These are phyloP conservation scores for Hygrophila difformis DNA, from an alignment of 257 asterid species.

Conservation along the genomic window DNA sequence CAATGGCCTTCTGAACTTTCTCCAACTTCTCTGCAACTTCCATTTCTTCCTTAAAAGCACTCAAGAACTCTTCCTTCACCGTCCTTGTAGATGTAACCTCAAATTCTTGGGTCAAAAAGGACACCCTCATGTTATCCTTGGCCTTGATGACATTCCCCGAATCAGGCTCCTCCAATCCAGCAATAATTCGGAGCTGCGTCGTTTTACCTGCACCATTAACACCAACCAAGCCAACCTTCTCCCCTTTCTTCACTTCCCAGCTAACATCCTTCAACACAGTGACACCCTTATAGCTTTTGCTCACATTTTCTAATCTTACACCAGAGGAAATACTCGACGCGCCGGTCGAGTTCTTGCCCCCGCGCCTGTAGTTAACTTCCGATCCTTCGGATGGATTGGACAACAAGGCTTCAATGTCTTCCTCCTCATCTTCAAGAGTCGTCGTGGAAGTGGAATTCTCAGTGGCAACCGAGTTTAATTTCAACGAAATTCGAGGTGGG, in stretches of 20 bases:
- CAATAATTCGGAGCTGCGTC: conserved; percentile 80
- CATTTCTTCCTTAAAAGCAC: conserved; percentile 96
- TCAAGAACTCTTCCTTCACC: conserved; percentile 82
- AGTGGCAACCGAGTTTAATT: conserved; percentile 51
- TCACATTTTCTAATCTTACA: conserved; percentile 71
- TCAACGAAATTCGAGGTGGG: conserved; percentile 30
- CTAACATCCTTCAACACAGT: conserved; percentile 77
- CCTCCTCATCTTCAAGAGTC: conserved; percentile 35
- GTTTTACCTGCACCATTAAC: conserved; percentile 99
- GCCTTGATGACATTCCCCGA: conserved; percentile 90
- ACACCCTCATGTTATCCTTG: conserved; percentile 62
- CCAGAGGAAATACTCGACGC: conserved; percentile 91
- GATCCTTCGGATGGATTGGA: conserved; percentile 24
- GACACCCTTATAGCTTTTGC: conserved; percentile 71
- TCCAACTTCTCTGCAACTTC: conserved; percentile 78
- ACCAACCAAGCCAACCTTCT: conserved; percentile 91
- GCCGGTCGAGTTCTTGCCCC: conserved; percentile 35
- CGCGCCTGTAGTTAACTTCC: conserved; percentile 37
- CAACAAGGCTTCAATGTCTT: conserved; percentile 68
- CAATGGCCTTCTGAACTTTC: conserved; percentile 90
- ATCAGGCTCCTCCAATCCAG: conserved; percentile 89
- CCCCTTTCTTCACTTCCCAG: conserved; percentile 94
- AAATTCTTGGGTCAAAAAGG: conserved; percentile 88
- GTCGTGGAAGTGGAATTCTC: conserved; percentile 42
- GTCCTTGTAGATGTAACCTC: conserved; percentile 77